Evolutionary conservation across 2,329 filamentous ascomycete species (phyloP), one percentile per base, ranked within the genome.

Genomic region (Basipetospora chlamydospora): DNA sequence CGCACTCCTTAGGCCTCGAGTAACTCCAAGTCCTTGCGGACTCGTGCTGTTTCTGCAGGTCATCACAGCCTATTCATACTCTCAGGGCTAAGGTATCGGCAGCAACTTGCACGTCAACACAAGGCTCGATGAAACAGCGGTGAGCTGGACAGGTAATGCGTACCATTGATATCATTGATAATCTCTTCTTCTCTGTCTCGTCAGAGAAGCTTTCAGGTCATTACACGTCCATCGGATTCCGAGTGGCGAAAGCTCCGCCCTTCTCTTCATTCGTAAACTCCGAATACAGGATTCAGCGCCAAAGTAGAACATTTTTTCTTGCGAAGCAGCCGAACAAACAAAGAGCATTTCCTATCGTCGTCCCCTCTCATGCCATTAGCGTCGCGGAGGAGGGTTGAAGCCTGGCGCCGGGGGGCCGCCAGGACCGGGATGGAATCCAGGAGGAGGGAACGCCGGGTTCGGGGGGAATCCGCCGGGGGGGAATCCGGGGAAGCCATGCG

Each of bases 301-400:
- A 23, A 23, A 23, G 22, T 11, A 23, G 22, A 23, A 7, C 28
- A 29, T 7, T 3, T 17, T 13, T 13, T 29, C n/a, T 13, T 29
- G 8, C n/a, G 7, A 29, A 26, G 25, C 25, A 26, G n/a, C 36
- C 36, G 22, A 22, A 15, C 11, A 21, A 33, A 23, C 23, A 21
- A 20, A 33, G 22, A 12, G 13, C 15, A 18, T 16, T 26, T 21
- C 34, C 26, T 36, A 15, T 31, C 20, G 21, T 33, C 18, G 21
- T 23, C 20, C 22, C 22, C 13, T 11, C 22, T 26, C 10, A 21
- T 34, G 17, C 18, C 11, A 23, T 41, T 63, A 75, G 63, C 69
- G 61, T 57, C 72, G 66, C 37, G 77, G 75, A 40, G 80, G 77
- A 42, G 75, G 77, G 59, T 85, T 80, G 61, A 88, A 88, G 43